phyloP scores from a whole-genome alignment of 768 basidiomycete species.

The Boletus patriciae region DNA sequence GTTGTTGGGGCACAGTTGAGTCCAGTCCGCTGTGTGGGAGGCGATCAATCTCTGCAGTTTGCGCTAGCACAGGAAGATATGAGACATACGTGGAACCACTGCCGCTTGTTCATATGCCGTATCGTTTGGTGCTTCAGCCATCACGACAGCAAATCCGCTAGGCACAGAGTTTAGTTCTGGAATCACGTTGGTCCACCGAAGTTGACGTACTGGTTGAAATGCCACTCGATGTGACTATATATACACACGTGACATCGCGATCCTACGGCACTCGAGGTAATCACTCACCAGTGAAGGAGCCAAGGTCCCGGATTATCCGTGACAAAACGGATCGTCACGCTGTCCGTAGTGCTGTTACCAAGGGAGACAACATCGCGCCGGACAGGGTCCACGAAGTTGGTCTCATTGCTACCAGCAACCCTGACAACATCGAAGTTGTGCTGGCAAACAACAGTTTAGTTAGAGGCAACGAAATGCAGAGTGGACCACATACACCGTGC shows the following conservation, averaged over 20 bases:
- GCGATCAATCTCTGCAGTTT: constrained; percentile 9
- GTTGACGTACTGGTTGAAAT: constrained; percentile 17
- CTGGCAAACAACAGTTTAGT: too few relatives aligned
- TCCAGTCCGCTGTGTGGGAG: constrained; percentile 14
- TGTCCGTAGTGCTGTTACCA: constrained; percentile 33
- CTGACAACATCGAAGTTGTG: too few relatives aligned
- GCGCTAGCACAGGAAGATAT: neutral
- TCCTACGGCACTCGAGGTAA: neutral
- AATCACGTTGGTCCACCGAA: neutral
- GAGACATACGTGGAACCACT: constrained; percentile 22
- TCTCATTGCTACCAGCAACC: too few relatives aligned
- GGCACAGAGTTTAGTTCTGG: neutral
- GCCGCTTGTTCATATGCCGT: constrained; percentile 5
- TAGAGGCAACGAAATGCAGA: too few relatives aligned
- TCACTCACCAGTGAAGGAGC: constrained; percentile 8
- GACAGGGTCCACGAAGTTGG: too few relatives aligned
- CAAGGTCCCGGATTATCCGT: constrained; percentile 69
- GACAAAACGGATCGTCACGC: constrained; percentile 56
- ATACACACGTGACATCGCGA: neutral
- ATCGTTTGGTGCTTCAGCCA: constrained; percentile 24
- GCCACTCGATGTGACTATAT: constrained; percentile 22
- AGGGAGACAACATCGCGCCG: neutral
- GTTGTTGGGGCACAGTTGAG: constrained; percentile 7
- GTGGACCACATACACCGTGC: constrained; percentile 33
- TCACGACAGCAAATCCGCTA: constrained; percentile 25